A percentile compares a stretch with the other conserved stretches of the same genome.
phyloP scores from a whole-genome alignment of 75 land plant species.

The Azolla pinnata region DNA sequence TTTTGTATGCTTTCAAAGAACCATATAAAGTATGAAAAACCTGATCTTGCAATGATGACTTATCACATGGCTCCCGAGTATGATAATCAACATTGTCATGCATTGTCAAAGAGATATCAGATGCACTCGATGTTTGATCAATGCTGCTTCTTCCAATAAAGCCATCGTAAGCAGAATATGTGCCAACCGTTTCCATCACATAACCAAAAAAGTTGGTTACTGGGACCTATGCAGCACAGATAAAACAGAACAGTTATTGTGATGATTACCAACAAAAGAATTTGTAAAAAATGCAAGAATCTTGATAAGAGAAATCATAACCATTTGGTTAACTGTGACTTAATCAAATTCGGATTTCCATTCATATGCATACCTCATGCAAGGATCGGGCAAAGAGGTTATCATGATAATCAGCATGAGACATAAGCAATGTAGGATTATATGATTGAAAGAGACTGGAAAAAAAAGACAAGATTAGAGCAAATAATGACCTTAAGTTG shows the following conservation, averaged over 20 bases:
- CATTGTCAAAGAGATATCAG: not conserved
- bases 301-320: not conserved
- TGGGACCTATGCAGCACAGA: conserved; percentile 78
- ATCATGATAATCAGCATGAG: conserved; percentile 69
- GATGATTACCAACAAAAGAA: not conserved
- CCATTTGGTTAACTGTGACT: not conserved
- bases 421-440: conserved; percentile 67
- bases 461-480: not conserved
- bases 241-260: no score
- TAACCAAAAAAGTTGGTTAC: conserved; percentile 98
- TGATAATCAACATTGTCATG: not conserved
- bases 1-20: no score
- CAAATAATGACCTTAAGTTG: not conserved
- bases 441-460: conserved; percentile 76
- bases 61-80: no score
- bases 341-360: not conserved
- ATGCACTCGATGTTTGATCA: not conserved
- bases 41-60: no score
- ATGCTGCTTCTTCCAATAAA: conserved; percentile 15
- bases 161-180: conserved; percentile 52
- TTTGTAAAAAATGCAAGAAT: not conserved
- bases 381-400: conserved; percentile 63
- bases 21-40: no score
- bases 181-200: conserved; percentile 91
- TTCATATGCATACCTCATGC: conserved; percentile 42